A percentile compares a stretch with the other conserved stretches of the same genome.
phyloP scores from a whole-genome alignment of 2,329 filamentous ascomycete species.

The Verticillium dahliae region DNA sequence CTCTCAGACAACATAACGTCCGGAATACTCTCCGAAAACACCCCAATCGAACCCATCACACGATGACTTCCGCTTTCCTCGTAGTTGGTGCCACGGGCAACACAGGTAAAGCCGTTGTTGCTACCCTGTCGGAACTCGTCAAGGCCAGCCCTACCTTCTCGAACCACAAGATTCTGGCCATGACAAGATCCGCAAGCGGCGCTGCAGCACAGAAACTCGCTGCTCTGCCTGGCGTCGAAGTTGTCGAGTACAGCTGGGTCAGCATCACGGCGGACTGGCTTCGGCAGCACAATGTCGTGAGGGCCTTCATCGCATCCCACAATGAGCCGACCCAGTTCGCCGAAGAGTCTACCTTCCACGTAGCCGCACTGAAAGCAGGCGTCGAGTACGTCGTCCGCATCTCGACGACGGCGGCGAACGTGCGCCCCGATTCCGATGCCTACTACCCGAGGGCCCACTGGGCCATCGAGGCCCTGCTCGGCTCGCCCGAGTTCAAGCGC shows the following conservation, averaged over 20 bases:
- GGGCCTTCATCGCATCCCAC: slow-evolving; percentile 32
- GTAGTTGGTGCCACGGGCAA: slow-evolving; percentile 31
- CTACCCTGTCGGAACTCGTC: slow-evolving; percentile 18
- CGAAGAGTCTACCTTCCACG: slow-evolving; percentile 29
- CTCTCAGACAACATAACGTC: not conserved
- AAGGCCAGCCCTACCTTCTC: slow-evolving; percentile 6
- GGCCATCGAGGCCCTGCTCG: slow-evolving; percentile 31
- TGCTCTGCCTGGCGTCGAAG: slow-evolving; percentile 23
- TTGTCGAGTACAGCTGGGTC: slow-evolving; percentile 27
- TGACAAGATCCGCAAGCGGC: slow-evolving; percentile 10
- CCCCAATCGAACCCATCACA: not conserved
- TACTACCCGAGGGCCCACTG: slow-evolving; percentile 32
- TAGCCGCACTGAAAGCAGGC: slow-evolving; percentile 24
- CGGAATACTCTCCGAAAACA: no score
- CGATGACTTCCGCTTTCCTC: slow-evolving; percentile 26
- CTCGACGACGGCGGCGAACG: slow-evolving; percentile 28
- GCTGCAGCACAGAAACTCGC: slow-evolving; percentile 19
- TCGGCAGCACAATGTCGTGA: slow-evolving; percentile 22
- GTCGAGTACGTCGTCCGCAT: slow-evolving; percentile 35
- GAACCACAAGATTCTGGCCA: slow-evolving; percentile 10
- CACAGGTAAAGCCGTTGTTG: slow-evolving; percentile 21
- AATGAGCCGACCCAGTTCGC: slow-evolving; percentile 28
- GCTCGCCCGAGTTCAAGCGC: slow-evolving; percentile 23
- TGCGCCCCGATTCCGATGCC: slow-evolving; percentile 23
- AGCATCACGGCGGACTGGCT: slow-evolving; percentile 32